Percentiles rank a stretch among this genome's conserved stretches.
Conservation (phyloP, 192 early-diverging fungal genomes). For the Powellomyces hirtus region DNA sequence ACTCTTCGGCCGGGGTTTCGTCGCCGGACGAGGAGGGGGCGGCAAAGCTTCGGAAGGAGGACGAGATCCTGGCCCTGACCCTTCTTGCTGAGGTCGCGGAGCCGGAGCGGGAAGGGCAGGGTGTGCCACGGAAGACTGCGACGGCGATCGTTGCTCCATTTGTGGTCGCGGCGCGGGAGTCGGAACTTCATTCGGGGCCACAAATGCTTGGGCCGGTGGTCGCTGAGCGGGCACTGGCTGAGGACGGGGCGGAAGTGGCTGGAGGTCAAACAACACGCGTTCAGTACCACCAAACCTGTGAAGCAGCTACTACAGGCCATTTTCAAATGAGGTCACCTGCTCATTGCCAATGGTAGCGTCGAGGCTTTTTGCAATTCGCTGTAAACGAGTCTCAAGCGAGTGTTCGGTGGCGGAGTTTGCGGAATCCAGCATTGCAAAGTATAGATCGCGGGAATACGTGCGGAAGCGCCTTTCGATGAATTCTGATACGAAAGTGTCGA, state of each 20-base stretch:
- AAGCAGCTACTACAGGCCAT: neutral
- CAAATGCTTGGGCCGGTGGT: neutral
- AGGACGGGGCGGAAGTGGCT: neutral
- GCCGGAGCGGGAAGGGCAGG: neutral
- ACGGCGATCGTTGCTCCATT: neutral
- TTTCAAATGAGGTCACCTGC: neutral
- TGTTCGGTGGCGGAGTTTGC: conserved; percentile 1
- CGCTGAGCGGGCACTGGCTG: neutral
- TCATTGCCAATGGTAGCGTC: neutral
- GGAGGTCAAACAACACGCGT: neutral
- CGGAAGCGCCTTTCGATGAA: conserved; percentile 15
- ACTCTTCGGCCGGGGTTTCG: conserved; percentile 25
- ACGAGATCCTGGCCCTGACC: neutral
- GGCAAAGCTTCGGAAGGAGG: neutral
- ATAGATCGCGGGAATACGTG: neutral
- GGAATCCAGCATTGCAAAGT: conserved; percentile 17
- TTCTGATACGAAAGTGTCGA: conserved; percentile 2
- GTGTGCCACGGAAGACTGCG: neutral
- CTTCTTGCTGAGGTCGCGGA: neutral
- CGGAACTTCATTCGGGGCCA: neutral
- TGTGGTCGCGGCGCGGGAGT: neutral
- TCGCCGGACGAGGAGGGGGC: neutral
- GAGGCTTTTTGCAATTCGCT: neutral
- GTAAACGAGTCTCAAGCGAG: neutral
- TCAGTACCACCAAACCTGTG: neutral